These are phyloP conservation scores for Platanus orientalis DNA, from an alignment of 164 flowering plant species.

Conservation along the genomic window DNA sequence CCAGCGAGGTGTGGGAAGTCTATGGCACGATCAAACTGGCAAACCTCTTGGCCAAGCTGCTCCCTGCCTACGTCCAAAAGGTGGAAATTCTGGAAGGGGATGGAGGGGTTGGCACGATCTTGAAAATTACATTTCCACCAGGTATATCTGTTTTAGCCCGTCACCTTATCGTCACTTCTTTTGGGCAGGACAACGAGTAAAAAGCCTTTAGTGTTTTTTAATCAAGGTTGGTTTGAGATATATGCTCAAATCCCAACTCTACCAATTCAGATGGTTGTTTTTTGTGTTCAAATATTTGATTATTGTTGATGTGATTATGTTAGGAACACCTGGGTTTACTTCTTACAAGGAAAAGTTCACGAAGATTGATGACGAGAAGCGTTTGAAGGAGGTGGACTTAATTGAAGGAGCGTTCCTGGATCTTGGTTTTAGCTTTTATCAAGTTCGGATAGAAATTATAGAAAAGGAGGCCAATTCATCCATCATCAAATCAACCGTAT, in stretches of 20 bases:
- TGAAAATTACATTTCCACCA: slow-evolving; percentile 15
- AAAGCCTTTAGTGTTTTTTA: no score
- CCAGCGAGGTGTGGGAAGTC: slow-evolving; percentile 32
- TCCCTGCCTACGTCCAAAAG: slow-evolving; percentile 6
- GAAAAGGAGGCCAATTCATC: slow-evolving; percentile 23
- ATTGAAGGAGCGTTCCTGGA: slow-evolving; percentile 29
- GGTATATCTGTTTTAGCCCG: no score
- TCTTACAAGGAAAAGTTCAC: slow-evolving; percentile 29
- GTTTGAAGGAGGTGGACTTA: slow-evolving; percentile 20
- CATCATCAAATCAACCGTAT: slow-evolving; percentile 24
- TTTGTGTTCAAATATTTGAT: neutral
- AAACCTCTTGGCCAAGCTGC: slow-evolving; percentile 11
- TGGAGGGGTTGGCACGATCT: slow-evolving; percentile 31
- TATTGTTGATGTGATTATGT: neutral
- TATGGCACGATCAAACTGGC: slow-evolving; percentile 22
- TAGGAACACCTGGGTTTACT: neutral
- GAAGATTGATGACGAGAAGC: slow-evolving; percentile 25
- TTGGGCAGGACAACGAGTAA: no score
- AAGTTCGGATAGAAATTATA: slow-evolving; percentile 18
- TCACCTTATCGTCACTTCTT: no score
- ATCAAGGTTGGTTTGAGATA: neutral
- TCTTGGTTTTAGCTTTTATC: slow-evolving; percentile 20
- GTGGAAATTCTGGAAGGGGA: slow-evolving; percentile 29
- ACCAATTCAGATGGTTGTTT: no score
- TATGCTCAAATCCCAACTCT: no score